Evolutionary conservation across 352 stramenopile species (phyloP), one percentile per base, ranked within the genome.

Genomic region (Phytophthora meadii): DNA sequence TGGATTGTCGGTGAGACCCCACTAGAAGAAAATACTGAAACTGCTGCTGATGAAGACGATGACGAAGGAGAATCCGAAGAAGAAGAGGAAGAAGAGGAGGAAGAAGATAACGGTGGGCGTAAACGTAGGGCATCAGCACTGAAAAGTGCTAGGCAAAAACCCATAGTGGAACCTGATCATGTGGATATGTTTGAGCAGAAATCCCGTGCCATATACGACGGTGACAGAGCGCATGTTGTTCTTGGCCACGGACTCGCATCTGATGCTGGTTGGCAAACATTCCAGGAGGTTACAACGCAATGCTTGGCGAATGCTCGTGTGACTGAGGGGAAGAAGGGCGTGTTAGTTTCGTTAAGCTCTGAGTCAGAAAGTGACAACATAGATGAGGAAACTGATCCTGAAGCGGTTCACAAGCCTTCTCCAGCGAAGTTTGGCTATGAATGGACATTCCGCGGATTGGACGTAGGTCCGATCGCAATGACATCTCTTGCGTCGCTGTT

Each of bases 371-470:
- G 47, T n/a, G 72, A 77, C 4, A 64, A 82, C n/a, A 70, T 40
- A 8, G 66, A 81, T n/a, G 74, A 73, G 6, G 68, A 72, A 51
- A 48, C 14, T 2, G 44, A 70, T 5, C 36, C 64, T 5, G 30
- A 9, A 14, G 36, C 25, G 1, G n/a, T 34, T 2, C 41, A 52
- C 24, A 63, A 36, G 6, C 15, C 25, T 44, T 22, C 36, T 17
- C 17, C 40, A 5, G 50, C 70, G 10, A 52, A 24, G 15, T 79
- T 83, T 49, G 71, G 76, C 27, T 55, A 80, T 12, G 82, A 91
- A 24, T 93, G 84, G 82, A 89, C 72, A 5, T 73, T 70, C 19
- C 77, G 82, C 9, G 76, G 76, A n/a, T 83, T 89, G 42, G 84
- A 93, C 34, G 53, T 93, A 24, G 84, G 84, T 1, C 79, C 84